Conservation (phyloP, 805 yeast genomes). For the Kodamaea nitidulidarum region DNA sequence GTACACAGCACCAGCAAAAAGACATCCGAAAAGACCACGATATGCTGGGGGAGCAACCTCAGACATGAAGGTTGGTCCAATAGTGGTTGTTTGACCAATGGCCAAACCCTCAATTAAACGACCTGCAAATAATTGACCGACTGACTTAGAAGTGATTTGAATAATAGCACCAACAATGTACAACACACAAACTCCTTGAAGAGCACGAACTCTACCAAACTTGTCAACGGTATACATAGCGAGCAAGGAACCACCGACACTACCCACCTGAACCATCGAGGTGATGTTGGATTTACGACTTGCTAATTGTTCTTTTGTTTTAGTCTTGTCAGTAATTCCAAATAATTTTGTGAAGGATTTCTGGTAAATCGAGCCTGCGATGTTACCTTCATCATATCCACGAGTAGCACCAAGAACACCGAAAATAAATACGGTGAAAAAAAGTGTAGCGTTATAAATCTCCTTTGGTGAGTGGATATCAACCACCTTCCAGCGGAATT, state of each 20-base stretch:
- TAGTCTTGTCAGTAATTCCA: constrained; percentile 17
- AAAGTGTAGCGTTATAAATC: constrained; percentile 45
- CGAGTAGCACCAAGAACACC: constrained; percentile 36
- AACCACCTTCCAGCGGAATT: constrained; percentile 11
- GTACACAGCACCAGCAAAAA: constrained; percentile 57
- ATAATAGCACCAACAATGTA: constrained; percentile 32
- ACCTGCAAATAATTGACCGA: constrained; percentile 55
- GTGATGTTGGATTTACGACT: constrained; percentile 49
- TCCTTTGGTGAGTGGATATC: constrained; percentile 17
- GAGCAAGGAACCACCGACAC: constrained; percentile 49
- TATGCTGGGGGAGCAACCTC: constrained; percentile 51
- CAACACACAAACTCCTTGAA: constrained; percentile 37
- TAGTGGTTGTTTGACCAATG: constrained; percentile 54
- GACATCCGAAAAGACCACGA: constrained; percentile 50
- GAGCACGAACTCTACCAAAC: constrained; percentile 48
- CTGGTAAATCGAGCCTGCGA: constrained; percentile 20
- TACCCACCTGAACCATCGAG: constrained; percentile 56
- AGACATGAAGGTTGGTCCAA: constrained; percentile 52
- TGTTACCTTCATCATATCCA: constrained; percentile 23
- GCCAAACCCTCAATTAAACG: constrained; percentile 53
- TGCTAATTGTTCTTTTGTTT: constrained; percentile 29
- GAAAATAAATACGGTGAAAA: constrained; percentile 43
- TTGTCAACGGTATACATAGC: constrained; percentile 47
- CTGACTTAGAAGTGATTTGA: constrained; percentile 41
- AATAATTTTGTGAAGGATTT: constrained; percentile 17